Percentiles rank a stretch among this genome's conserved stretches.
Evolutionary conservation across 345 rosid species (phyloP).

Genomic region (Melastoma malabathricum): DNA sequence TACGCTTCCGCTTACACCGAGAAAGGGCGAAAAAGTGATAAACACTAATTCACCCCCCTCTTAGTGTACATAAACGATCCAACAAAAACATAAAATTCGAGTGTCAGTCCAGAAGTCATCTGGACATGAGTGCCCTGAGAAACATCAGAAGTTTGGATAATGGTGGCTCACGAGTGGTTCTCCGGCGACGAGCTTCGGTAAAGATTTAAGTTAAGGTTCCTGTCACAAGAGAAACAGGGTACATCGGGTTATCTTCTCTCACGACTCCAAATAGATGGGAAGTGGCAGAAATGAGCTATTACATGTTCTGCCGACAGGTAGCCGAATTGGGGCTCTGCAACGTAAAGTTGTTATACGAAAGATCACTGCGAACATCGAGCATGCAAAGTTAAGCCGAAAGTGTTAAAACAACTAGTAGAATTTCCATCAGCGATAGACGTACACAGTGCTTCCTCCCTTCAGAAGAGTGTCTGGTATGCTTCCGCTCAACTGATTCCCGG

Average conservation of each 20-base stretch:
- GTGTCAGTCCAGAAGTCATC: not conserved
- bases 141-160: too few relatives aligned
- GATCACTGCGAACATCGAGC: slow-evolving; percentile 23
- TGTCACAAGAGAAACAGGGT: slow-evolving; percentile 2
- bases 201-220: slow-evolving; percentile 30
- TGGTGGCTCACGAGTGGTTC: slow-evolving; percentile 19
- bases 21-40: too few relatives aligned
- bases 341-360: slow-evolving; percentile 35
- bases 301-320: slow-evolving; percentile 27
- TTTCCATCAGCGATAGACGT: slow-evolving; percentile 11
- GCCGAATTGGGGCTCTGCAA: slow-evolving; percentile 20
- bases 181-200: slow-evolving; percentile 20
- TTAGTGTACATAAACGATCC: too few relatives aligned
- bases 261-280: not conserved
- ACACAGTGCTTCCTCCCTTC: slow-evolving; percentile 22
- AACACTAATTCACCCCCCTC: too few relatives aligned
- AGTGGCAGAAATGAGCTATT: slow-evolving; percentile 4
- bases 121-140: not conserved
- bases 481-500: slow-evolving; percentile 25
- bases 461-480: slow-evolving; percentile 21
- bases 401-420: not conserved
- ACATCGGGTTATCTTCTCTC: not conserved
- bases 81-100: too few relatives aligned
- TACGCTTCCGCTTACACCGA: too few relatives aligned
- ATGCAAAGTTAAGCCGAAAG: not conserved